Conservation (phyloP, 1,284 basidiomycete genomes). For the Leccinum olivaceoglutinosum region DNA sequence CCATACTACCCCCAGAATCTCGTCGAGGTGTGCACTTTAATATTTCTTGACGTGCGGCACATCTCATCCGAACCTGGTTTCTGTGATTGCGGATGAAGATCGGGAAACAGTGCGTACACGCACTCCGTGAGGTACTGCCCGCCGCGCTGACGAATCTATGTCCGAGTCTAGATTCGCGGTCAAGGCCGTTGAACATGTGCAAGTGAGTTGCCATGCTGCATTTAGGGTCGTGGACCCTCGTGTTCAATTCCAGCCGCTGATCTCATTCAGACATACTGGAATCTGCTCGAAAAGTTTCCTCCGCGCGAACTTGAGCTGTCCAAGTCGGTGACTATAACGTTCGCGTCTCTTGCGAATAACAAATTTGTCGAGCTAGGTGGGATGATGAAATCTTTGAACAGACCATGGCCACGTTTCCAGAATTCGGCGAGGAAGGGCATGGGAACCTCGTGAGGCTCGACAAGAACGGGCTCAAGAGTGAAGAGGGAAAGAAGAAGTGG, state of each 20-base stretch:
- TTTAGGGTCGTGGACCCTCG: slow-evolving; percentile 3
- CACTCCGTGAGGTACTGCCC: slow-evolving; percentile 3
- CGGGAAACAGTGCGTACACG: slow-evolving; percentile 81
- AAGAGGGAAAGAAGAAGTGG: slow-evolving; percentile 90
- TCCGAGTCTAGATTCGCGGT: slow-evolving; percentile 75
- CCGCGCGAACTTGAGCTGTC: slow-evolving; percentile 79
- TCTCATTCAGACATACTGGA: slow-evolving; percentile 86
- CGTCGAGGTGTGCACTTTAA: slow-evolving; percentile 57
- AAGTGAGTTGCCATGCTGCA: slow-evolving; percentile 45
- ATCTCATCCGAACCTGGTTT: slow-evolving; percentile 15
- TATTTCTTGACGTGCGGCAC: slow-evolving; percentile 4
- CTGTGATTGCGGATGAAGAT: slow-evolving; percentile 49
- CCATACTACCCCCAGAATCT: slow-evolving; percentile 56
- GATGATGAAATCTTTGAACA: slow-evolving; percentile 92
- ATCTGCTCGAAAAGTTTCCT: slow-evolving; percentile 79
- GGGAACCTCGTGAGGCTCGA: slow-evolving; percentile 72
- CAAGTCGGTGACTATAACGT: slow-evolving; percentile 46
- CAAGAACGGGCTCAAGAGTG: slow-evolving; percentile 94
- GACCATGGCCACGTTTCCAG: slow-evolving; percentile 78
- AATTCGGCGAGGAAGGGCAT: slow-evolving; percentile 63
- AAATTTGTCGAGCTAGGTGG: slow-evolving; percentile 43
- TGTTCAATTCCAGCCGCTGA: slow-evolving; percentile 10
- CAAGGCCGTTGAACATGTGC: slow-evolving; percentile 92
- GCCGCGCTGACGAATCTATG: slow-evolving; percentile 17
- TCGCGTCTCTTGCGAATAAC: slow-evolving; percentile 9